Evolutionary conservation across 176 grass and related monocot species (phyloP), one percentile per base, ranked within the genome.

Genomic region (Bromus sterilis): DNA sequence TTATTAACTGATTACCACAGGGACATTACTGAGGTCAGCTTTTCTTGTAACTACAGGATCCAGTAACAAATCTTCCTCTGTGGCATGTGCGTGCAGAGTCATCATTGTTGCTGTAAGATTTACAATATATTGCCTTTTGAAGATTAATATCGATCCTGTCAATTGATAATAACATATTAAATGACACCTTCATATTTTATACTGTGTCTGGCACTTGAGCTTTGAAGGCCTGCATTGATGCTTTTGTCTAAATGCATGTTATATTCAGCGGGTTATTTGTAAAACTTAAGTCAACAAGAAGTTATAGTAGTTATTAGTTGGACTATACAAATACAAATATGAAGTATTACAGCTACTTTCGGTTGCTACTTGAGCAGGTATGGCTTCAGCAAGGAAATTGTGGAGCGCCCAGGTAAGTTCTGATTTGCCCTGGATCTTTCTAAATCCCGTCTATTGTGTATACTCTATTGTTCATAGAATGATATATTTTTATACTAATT

Each of bases 301-400:
- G 72, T 61, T 23, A 62, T 71, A 16, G 15, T 40, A 61, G 21
- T 62, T 36, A 37, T 24, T 68, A 60, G 32, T 28, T 36, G 31
- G 44, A 65, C 18, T 62, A 63, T 20, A 39, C 36, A 74, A 12
- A 14, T 49, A 13, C 35, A 30, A 74, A 82, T 73, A 68, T 39
- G 32, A 56, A 79, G 31, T 68, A 21, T 69, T 48, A 46, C 15
- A 61, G 24, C 8, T 44, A 9, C 23, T 23, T 18, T 64, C 53
- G 16, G 42, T 73, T 49, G 42, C 42, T 49, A 48, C 61, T 73
- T 90, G 58, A 81, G 20, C 86, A 98, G 90, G 83, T 98, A 98
- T 63, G 90, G 92, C 48, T 93, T 98, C 77, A 98, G 95, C 70
- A 94, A 91, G 83, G 90, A 98, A 86, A 87, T 98, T 78, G 95